Conservation (phyloP, 2,329 filamentous ascomycete genomes). For the Aspergillus intermedius region DNA sequence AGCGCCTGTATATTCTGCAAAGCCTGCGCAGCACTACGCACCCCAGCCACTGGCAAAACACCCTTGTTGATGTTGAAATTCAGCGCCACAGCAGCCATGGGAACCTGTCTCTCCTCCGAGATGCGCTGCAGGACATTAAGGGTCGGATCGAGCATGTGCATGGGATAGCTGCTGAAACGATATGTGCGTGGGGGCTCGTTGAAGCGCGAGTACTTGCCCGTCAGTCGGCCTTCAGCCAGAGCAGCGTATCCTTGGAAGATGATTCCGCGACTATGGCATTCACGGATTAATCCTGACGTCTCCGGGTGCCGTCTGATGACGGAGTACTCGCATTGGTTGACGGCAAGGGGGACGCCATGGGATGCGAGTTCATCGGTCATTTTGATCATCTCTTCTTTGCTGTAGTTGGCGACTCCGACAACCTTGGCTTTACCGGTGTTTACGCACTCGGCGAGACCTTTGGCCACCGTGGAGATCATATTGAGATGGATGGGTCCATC, state of each 20-base stretch:
- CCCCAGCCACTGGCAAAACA: slow-evolving; percentile 37
- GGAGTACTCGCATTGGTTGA: slow-evolving; percentile 43
- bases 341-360: slow-evolving; percentile 34
- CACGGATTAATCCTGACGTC: slow-evolving; percentile 32
- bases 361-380: slow-evolving; percentile 37
- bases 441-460: slow-evolving; percentile 39
- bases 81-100: slow-evolving; percentile 35
- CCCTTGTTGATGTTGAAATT: slow-evolving; percentile 44
- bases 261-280: slow-evolving; percentile 36
- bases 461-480: slow-evolving; percentile 34
- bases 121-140: slow-evolving; percentile 31
- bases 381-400: slow-evolving; percentile 35
- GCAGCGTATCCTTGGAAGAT: slow-evolving; percentile 40
- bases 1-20: slow-evolving; percentile 34
- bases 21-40: slow-evolving; percentile 38
- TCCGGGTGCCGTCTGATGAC: slow-evolving; percentile 39
- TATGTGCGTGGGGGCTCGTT: slow-evolving; percentile 33
- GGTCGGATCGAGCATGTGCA: slow-evolving; percentile 37
- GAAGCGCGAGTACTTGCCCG: slow-evolving; percentile 34
- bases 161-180: slow-evolving; percentile 39
- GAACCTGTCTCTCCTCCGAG: slow-evolving; percentile 28
- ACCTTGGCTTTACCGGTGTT: slow-evolving; percentile 35
- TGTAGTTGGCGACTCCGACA: slow-evolving; percentile 43
- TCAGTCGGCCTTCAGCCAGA: slow-evolving; percentile 35
- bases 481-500: slow-evolving; percentile 41